phyloP scores from a whole-genome alignment of 306 rosid genomes.

The Dalbergia cultrata region DNA sequence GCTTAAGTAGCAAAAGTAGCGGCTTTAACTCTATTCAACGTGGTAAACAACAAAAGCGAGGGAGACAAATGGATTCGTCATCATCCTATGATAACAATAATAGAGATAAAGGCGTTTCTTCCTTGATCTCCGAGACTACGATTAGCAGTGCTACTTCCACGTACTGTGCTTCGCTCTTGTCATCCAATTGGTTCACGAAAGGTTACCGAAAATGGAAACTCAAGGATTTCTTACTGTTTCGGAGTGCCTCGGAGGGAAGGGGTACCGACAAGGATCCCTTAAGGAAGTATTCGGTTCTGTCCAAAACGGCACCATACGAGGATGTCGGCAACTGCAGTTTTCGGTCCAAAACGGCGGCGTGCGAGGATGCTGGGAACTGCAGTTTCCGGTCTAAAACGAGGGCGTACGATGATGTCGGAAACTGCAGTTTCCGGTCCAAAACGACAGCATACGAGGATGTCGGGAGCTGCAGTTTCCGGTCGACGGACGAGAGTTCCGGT shows the following conservation, averaged over 20 bases:
- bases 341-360: conserved; percentile 60
- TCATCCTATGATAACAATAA: not conserved
- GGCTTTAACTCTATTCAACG: no score
- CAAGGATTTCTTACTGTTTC: conserved; percentile 72
- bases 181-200: conserved; percentile 71
- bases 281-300: conserved; percentile 55
- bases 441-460: conserved; percentile 41
- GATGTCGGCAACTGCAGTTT: conserved; percentile 73
- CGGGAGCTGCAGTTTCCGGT: conserved; percentile 82
- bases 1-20: no score
- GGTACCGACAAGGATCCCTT: conserved; percentile 68
- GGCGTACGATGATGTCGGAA: conserved; percentile 52
- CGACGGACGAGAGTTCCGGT: conserved; percentile 58
- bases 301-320: conserved; percentile 60
- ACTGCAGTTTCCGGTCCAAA: conserved; percentile 80
- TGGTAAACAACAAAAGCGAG: conserved; percentile 44
- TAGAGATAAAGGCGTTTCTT: conserved; percentile 50
- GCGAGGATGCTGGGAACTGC: conserved; percentile 63
- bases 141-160: conserved; percentile 2
- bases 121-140: conserved; percentile 29
- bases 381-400: conserved; percentile 74
- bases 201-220: conserved; percentile 79
- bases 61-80: conserved; percentile 53
- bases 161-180: conserved; percentile 55
- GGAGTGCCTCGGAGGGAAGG: conserved; percentile 94